phyloP scores from a whole-genome alignment of 2,329 filamentous ascomycete genomes.

The Keithomyces neogunnii region DNA sequence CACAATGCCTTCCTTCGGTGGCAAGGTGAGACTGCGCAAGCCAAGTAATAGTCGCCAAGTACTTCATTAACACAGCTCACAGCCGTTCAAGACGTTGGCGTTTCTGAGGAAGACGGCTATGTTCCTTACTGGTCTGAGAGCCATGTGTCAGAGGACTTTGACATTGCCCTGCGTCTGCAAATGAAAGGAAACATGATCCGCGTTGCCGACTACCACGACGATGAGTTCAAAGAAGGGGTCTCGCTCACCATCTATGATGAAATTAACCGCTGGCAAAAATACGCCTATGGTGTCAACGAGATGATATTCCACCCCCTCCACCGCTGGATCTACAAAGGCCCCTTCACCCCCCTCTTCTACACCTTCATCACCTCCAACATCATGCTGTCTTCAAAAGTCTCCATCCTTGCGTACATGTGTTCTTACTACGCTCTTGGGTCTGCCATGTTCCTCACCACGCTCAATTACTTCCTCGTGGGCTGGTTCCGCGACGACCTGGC shows the following conservation, averaged over 20 bases:
- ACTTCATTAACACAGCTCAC: background rate
- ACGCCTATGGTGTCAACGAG: constrained; percentile 64
- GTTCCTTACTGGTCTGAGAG: constrained; percentile 68
- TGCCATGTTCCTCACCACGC: constrained; percentile 55
- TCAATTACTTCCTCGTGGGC: constrained; percentile 65
- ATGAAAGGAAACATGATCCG: constrained; percentile 59
- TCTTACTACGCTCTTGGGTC: constrained; percentile 66
- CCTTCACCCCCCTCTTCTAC: constrained; percentile 57
- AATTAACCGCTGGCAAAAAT: constrained; percentile 64
- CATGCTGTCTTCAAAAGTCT: constrained; percentile 57
- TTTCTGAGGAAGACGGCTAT: constrained; percentile 33
- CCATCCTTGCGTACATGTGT: constrained; percentile 62
- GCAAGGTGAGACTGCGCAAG: constrained; percentile 22
- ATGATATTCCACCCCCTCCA: constrained; percentile 60
- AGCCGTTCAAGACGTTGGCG: constrained; percentile 26
- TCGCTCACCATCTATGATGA: constrained; percentile 68
- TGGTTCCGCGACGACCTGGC: constrained; percentile 62
- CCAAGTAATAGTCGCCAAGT: background rate
- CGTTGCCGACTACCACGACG: constrained; percentile 58
- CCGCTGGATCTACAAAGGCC: constrained; percentile 52
- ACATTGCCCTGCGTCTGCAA: constrained; percentile 65
- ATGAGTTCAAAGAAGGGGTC: constrained; percentile 66
- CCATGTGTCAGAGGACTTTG: constrained; percentile 72
- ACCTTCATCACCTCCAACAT: constrained; percentile 54
- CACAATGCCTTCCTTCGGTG: constrained; percentile 71